These are phyloP conservation scores for Saururus chinensis DNA, from an alignment of 164 flowering plant genomes.

Conservation along the genomic window DNA sequence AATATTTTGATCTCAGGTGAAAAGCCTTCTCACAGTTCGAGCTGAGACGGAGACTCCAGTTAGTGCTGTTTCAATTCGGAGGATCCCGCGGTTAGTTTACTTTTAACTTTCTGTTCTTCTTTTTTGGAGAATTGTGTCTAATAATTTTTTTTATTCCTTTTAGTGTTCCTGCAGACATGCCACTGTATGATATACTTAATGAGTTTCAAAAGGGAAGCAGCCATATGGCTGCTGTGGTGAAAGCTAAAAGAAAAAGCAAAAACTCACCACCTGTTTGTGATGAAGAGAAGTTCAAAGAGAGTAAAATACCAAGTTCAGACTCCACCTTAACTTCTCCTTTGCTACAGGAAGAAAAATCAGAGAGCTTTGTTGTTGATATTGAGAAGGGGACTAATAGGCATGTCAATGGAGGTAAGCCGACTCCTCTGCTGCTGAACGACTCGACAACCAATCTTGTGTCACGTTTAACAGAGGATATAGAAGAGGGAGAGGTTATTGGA, in stretches of 20 bases:
- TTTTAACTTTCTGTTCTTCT: background rate
- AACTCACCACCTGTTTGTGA: conserved; percentile 23
- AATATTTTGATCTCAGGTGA: conserved; percentile 40
- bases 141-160: background rate
- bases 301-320: conserved; percentile 11
- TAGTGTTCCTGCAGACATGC: conserved; percentile 99
- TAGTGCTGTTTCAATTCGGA: conserved; percentile 91
- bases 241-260: conserved; percentile 37
- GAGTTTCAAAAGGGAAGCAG: conserved; percentile 98
- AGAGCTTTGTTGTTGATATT: conserved; percentile 42
- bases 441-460: conserved; percentile 21
- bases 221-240: conserved; percentile 99
- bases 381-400: conserved; percentile 31
- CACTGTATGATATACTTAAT: conserved; percentile 88
- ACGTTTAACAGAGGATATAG: conserved; percentile 48
- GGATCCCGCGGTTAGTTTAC: conserved; percentile 69
- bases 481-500: conserved; percentile 91
- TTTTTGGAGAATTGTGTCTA: background rate
- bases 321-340: conserved; percentile 50
- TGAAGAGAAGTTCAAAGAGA: conserved; percentile 36
- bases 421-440: conserved; percentile 20
- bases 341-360: conserved; percentile 33
- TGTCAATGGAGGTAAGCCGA: conserved; percentile 9
- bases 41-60: conserved; percentile 98
- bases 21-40: conserved; percentile 95